phyloP scores from a whole-genome alignment of 1,284 basidiomycete genomes.

The Fomitopsis schrenkii region DNA sequence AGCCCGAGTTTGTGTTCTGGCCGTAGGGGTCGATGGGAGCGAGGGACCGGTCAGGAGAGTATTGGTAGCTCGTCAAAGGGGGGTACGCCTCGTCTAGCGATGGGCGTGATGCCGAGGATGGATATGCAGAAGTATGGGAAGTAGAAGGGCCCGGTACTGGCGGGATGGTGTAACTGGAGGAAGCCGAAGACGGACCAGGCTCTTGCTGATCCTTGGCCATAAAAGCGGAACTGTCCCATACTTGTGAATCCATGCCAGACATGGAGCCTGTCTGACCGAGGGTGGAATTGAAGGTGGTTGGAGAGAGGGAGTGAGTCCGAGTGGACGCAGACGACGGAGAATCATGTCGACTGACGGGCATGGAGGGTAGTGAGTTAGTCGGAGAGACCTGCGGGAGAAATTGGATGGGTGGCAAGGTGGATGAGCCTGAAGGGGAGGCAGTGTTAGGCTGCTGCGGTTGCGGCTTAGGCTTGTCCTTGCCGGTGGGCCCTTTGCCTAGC shows the following conservation, averaged over 20 bases:
- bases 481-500: constrained; percentile 78
- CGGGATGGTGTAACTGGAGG: constrained; percentile 37
- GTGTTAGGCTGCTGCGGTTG: constrained; percentile 24
- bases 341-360: constrained; percentile 21
- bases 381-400: constrained; percentile 7
- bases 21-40: constrained; percentile 27
- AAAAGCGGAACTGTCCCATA: constrained; percentile 58
- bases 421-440: constrained; percentile 10
- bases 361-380: constrained; percentile 13
- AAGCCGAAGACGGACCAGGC: constrained; percentile 34
- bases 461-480: constrained; percentile 70
- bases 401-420: constrained; percentile 14
- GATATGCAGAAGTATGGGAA: constrained; percentile 33
- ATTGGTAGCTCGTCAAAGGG: constrained; percentile 31
- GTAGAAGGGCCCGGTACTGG: constrained; percentile 32
- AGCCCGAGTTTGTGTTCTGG: constrained; percentile 22
- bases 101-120: constrained; percentile 32
- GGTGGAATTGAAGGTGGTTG: constrained; percentile 28
- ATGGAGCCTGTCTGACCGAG: constrained; percentile 33
- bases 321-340: constrained; percentile 33
- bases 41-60: constrained; percentile 37
- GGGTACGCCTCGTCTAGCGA: constrained; percentile 38
- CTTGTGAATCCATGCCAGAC: constrained; percentile 44
- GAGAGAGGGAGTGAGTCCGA: constrained; percentile 32
- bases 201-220: constrained; percentile 47